Base-by-base conservation (phyloP, 2,329 filamentous ascomycete species). In the Orbilia quercus region DNA sequence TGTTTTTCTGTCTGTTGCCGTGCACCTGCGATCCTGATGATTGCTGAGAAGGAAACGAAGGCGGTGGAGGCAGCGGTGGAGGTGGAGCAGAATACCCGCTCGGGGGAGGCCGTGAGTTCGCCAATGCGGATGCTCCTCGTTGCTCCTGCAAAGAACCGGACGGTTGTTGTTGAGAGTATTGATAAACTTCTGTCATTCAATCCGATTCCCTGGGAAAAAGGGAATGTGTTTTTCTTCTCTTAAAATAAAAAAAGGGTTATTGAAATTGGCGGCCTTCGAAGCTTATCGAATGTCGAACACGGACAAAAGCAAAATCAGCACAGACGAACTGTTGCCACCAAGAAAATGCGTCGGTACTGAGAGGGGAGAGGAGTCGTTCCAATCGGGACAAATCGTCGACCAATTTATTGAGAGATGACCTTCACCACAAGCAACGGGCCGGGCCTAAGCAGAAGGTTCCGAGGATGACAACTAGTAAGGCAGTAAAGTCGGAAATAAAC, bases 111-210 rank as follows among this genome's bases (percentile, higher is more conserved):
- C 66, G 58, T 71, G 66, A 71, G 57, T 71, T 71, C 66, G 66
- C 66, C 66, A 71, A 71, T 71, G 66, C 45, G 66, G 66, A 71
- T 64, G 23, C 66, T 71, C 58, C 66, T 71, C 66, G 66, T 64
- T 71, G 66, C 51, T 71, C 66, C 66, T 71, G 66, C 51, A 71
- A 38, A 63, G 66, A 64, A 71, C 66, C 66, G 36, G 66, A 71
- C 51, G 66, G 57, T 44, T 71, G 66, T 51, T 50, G 57, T 53
- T 63, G 57, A 22, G 65, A 47, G 50, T 70, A 70, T 63, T 50
- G 66, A 51, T 63, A 71, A 34, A 71, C 66, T 51, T 71, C 66
- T 62, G 66, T 71, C 66, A 71, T 71, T 71, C 66, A 71, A 58
- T 54, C 58, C 58, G 57, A 63, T 63, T 71, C 58, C 58, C 66